Percentiles rank a stretch among this genome's conserved stretches.
These are phyloP conservation scores for Coprinopsis cinerea DNA, from an alignment of 768 basidiomycete species.

Conservation along the genomic window DNA sequence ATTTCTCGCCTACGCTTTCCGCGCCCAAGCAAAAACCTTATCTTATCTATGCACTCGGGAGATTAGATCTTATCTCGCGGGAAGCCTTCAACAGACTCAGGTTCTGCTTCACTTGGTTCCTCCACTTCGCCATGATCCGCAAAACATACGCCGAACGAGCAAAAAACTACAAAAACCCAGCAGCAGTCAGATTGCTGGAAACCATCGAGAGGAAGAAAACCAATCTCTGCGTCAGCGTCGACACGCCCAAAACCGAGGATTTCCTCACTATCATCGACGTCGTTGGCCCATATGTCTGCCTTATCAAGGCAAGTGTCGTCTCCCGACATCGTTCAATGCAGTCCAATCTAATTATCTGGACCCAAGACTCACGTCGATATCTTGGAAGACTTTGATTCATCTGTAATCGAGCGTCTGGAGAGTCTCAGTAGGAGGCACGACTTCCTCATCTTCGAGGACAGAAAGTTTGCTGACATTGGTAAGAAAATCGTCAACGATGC, in stretches of 20 bases:
- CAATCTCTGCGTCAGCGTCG: constrained; percentile 94
- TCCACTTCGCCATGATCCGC: constrained; percentile 14
- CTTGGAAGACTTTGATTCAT: constrained; percentile 81
- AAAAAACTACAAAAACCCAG: constrained; percentile 55
- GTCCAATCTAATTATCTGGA: constrained; percentile 19
- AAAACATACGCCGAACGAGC: constrained; percentile 62
- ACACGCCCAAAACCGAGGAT: constrained; percentile 75
- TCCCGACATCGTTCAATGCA: constrained; percentile 10
- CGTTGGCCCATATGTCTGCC: constrained; percentile 86
- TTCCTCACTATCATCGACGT: constrained; percentile 82
- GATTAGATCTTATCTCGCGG: constrained; percentile 12
- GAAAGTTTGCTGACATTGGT: constrained; percentile 99
- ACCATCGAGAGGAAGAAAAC: constrained; percentile 83
- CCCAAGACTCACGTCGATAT: constrained; percentile 94
- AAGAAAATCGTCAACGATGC: constrained; percentile 19
- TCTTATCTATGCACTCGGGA: too few species aligned
- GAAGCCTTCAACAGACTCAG: constrained; percentile 1
- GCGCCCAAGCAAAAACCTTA: too few species aligned
- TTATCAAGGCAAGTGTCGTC: constrained; percentile 72
- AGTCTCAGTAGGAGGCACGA: constrained; percentile 75
- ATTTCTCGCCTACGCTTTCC: not conserved
- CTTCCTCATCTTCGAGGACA: constrained; percentile 96
- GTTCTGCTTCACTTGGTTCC: not conserved
- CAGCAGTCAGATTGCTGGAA: constrained; percentile 72
- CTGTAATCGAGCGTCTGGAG: constrained; percentile 62